Base-by-base conservation (phyloP, 495 filamentous ascomycete species). In the Aspergillus incahuasiensis region DNA sequence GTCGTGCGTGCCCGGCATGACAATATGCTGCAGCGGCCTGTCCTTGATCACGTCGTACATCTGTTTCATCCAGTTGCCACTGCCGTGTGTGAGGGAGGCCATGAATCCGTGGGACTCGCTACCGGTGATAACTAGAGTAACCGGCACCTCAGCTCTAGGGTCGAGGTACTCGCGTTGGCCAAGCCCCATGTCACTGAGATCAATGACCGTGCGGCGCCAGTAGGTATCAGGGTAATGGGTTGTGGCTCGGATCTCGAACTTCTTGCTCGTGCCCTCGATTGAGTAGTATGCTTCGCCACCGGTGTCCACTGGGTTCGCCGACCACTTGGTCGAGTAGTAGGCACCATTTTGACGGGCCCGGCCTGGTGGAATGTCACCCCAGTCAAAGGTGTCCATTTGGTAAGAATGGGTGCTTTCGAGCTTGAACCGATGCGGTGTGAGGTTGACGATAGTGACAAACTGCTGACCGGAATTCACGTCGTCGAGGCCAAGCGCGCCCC, bases 311-410 rank as follows among this genome's bases (percentile, higher is more conserved):
- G 20, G 20, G 20, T 50, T 56, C 45, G 35, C 40, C 19, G 46
- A 38, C 4, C 12, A 16, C 15, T 18, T 24, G 8, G 30, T 28
- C 6, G 54, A 44, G 19, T 56, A 56, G 40, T 56, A 44, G 12
- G 39, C 54, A 25, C 48, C 44, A 24, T 56, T 56, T 21, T 56
- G 54, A 39, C 54, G 46, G 24, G 54, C 24, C 5, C 47, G 38
- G 39, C 54, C 54, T 24, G 46, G 12, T 11, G 54, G 54, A 13
- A 56, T 50, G 20, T 56, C 54, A n/a, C 46, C 54, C 54, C 54
- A 56, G 38, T 50, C 39, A 19, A 56, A 56, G n/a, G 18, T 48
- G 42, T 56, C 54, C 54, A 56, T 56, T 19, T 56, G 54, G 13
- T 56, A 56, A 0, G 54, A 56, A 24, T 56, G 54, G 1, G 54